A percentile compares a stretch with the other conserved stretches of the same genome.
Evolutionary conservation across 164 flowering plant species (phyloP).

Genomic region (Aristolochia fimbriata): DNA sequence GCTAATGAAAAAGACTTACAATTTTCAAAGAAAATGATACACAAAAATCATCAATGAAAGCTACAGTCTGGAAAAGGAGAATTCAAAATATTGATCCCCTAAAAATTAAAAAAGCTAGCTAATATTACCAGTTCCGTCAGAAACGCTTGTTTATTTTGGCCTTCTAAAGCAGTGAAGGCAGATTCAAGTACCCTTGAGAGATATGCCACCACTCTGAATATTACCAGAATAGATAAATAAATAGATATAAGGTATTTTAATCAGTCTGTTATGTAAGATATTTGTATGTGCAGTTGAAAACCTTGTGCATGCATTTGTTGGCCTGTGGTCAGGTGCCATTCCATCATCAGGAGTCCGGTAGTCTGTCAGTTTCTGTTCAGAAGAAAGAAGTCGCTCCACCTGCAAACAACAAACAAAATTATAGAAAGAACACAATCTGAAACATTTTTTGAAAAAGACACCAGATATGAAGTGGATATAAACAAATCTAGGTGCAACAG

Average conservation of each 20-base stretch:
- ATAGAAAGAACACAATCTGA: neutral
- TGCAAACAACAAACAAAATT: slow-evolving; percentile 16
- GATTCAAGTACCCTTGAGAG: slow-evolving; percentile 96
- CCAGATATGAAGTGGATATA: too few species aligned
- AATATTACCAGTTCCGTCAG: slow-evolving; percentile 79
- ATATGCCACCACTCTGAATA: slow-evolving; percentile 82
- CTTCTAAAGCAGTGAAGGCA: slow-evolving; percentile 92
- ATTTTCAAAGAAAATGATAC: too few species aligned
- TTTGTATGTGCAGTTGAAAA: slow-evolving; percentile 7
- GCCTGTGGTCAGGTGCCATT: slow-evolving; percentile 90
- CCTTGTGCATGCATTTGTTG: slow-evolving; percentile 97
- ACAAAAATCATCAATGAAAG: too few species aligned
- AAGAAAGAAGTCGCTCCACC: slow-evolving; percentile 89
- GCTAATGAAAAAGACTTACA: too few species aligned
- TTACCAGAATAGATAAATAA: neutral
- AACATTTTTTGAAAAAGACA: too few species aligned
- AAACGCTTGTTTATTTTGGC: slow-evolving; percentile 95
- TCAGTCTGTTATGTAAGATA: neutral
- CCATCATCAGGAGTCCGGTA: slow-evolving; percentile 94
- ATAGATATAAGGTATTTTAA: too few species aligned
- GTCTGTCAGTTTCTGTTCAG: slow-evolving; percentile 90
- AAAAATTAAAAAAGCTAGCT: neutral
- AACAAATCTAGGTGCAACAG: too few species aligned
- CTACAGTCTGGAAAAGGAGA: too few species aligned
- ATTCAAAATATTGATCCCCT: too few species aligned